These are phyloP conservation scores for Daldinia eschscholtzii DNA, from an alignment of 2,329 filamentous ascomycete species.

Conservation along the genomic window DNA sequence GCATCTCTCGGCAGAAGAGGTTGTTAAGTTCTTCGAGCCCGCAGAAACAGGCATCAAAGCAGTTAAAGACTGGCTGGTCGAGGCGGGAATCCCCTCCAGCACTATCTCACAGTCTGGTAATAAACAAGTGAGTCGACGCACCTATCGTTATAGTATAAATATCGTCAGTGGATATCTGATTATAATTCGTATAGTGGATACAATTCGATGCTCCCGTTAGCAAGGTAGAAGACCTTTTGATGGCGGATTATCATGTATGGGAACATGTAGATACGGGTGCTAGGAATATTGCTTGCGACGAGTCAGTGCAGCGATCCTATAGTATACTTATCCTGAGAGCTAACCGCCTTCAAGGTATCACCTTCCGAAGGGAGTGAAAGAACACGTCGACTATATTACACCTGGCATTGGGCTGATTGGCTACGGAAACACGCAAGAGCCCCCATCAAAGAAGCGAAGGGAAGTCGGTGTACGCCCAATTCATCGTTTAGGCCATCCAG, in stretches of 20 bases:
- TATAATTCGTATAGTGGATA: slow-evolving; percentile 54
- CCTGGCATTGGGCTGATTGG: slow-evolving; percentile 65
- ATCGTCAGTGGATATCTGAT: not conserved
- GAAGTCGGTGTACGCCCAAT: slow-evolving; percentile 14
- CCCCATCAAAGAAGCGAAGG: slow-evolving; percentile 40
- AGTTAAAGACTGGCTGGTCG: slow-evolving; percentile 56
- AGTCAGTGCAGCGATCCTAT: slow-evolving; percentile 38
- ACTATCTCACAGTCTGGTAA: slow-evolving; percentile 52
- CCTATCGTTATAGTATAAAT: not conserved
- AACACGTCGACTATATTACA: slow-evolving; percentile 68
- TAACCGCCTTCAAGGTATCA: slow-evolving; percentile 56
- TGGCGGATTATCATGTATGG: slow-evolving; percentile 58
- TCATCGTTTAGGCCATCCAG: slow-evolving; percentile 22
- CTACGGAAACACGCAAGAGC: slow-evolving; percentile 39
- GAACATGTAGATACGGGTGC: slow-evolving; percentile 55
- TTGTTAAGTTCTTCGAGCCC: slow-evolving; percentile 57
- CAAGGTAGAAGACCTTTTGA: slow-evolving; percentile 57
- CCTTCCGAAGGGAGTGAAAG: slow-evolving; percentile 60
- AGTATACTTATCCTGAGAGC: not conserved
- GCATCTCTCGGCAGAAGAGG: slow-evolving; percentile 55
- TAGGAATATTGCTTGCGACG: slow-evolving; percentile 55
- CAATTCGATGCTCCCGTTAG: slow-evolving; percentile 57
- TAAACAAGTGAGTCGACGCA: slow-evolving; percentile 42
- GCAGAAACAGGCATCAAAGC: slow-evolving; percentile 50
- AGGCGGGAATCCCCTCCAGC: slow-evolving; percentile 50